phyloP scores from a whole-genome alignment of 2,329 filamentous ascomycete genomes.

The Elsinoe perseae region DNA sequence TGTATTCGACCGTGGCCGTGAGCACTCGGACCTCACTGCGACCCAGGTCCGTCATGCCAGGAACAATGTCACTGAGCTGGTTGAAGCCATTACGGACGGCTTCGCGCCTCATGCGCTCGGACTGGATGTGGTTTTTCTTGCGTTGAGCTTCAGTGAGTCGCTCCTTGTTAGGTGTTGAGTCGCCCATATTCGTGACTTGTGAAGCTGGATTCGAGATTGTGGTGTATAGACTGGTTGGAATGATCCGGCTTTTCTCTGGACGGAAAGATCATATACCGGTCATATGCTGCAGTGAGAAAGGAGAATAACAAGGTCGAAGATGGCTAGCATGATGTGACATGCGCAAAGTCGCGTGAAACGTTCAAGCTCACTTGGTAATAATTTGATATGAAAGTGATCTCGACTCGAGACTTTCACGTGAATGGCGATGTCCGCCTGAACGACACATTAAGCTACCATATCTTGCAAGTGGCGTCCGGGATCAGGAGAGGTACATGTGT shows the following conservation, averaged over 20 bases:
- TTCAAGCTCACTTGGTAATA: background rate
- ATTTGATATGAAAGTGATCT: background rate
- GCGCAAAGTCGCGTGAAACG: background rate
- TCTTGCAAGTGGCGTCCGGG: background rate
- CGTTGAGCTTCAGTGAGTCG: constrained; percentile 62
- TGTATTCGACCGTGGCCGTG: constrained; percentile 42
- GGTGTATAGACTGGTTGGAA: too few relatives aligned
- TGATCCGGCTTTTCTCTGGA: too few relatives aligned
- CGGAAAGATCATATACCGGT: background rate
- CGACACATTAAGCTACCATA: constrained; percentile 1
- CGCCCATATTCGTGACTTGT: constrained; percentile 13
- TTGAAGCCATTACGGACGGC: constrained; percentile 82
- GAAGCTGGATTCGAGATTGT: too few relatives aligned
- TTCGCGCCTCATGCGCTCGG: constrained; percentile 58
- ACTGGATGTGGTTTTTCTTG: constrained; percentile 66
- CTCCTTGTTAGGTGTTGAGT: constrained; percentile 45
- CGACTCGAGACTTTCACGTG: background rate
- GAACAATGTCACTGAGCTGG: constrained; percentile 68
- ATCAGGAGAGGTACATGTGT: background rate
- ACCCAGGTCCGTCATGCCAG: constrained; percentile 72
- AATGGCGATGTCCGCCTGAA: background rate
- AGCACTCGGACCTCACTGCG: constrained; percentile 82
- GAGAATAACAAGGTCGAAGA: background rate
- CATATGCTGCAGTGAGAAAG: background rate
- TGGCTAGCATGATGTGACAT: background rate